A percentile compares a stretch with the other conserved stretches of the same genome.
These are phyloP conservation scores for Colletotrichum euphorbiae DNA, from an alignment of 2,329 filamentous ascomycete species.

Conservation along the genomic window DNA sequence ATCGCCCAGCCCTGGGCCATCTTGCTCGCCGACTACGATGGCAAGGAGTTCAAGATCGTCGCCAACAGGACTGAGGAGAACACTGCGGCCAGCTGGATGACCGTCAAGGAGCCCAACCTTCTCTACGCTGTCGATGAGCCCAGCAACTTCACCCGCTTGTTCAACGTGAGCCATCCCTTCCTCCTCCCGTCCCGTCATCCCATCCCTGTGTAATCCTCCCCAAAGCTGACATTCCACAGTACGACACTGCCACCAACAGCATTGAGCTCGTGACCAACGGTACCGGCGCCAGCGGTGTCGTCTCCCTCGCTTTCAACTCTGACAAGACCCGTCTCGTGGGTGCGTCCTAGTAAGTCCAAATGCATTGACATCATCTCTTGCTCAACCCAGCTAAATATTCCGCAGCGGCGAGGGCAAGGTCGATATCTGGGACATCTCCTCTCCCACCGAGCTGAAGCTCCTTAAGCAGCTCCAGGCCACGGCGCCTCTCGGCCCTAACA, in stretches of 20 bases:
- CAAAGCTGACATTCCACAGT: conserved; percentile 37
- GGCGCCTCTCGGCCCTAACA: conserved; percentile 49
- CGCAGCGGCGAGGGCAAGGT: conserved; percentile 50
- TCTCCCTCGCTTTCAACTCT: conserved; percentile 60
- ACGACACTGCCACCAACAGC: conserved; percentile 49
- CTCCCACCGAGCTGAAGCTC: conserved; percentile 49
- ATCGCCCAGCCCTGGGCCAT: conserved; percentile 56
- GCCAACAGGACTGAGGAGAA: conserved; percentile 48
- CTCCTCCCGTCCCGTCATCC: not conserved
- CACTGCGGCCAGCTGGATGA: conserved; percentile 59
- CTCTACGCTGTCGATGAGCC: conserved; percentile 64
- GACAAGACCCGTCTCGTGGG: conserved; percentile 59
- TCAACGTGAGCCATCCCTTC: conserved; percentile 43
- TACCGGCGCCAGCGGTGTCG: conserved; percentile 56
- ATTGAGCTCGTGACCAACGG: conserved; percentile 45
- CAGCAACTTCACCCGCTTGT: conserved; percentile 52
- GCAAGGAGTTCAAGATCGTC: conserved; percentile 53
- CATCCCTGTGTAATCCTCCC: not conserved
- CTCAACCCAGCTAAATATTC: not conserved
- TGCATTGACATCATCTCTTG: too few species aligned
- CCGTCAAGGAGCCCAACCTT: conserved; percentile 52
- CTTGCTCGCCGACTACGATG: conserved; percentile 56
- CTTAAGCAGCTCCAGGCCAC: conserved; percentile 53
- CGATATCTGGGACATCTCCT: conserved; percentile 59
- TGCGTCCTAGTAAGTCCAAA: conserved; percentile 49